A percentile compares a stretch with the other conserved stretches of the same genome.
These are phyloP conservation scores for Sporothrix brunneoviolacea DNA, from an alignment of 2,329 filamentous ascomycete species.

Conservation along the genomic window DNA sequence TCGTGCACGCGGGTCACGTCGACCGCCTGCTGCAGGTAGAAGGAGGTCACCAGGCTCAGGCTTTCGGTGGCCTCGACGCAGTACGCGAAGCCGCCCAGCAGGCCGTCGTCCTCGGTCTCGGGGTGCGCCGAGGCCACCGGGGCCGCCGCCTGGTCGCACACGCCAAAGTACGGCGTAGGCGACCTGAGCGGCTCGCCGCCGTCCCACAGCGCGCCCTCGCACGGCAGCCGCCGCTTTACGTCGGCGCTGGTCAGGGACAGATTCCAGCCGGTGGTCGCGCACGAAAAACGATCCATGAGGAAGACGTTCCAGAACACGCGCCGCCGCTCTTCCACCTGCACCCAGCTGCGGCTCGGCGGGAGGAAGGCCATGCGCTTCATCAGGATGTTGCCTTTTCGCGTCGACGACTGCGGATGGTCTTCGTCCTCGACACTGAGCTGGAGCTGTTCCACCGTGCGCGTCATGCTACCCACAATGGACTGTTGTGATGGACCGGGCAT, in stretches of 20 bases:
- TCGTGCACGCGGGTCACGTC: slow-evolving; percentile 10
- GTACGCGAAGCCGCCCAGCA: slow-evolving; percentile 31
- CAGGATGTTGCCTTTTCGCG: slow-evolving; percentile 16
- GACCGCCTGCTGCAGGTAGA: slow-evolving; percentile 29
- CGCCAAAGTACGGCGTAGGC: slow-evolving; percentile 28
- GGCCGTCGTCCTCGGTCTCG: slow-evolving; percentile 4
- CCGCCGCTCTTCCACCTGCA: slow-evolving; percentile 21
- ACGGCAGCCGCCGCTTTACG: slow-evolving; percentile 27
- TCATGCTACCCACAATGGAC: slow-evolving; percentile 30
- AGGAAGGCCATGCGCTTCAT: slow-evolving; percentile 16
- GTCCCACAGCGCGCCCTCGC: slow-evolving; percentile 27
- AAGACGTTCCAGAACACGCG: slow-evolving; percentile 34
- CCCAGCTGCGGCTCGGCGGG: slow-evolving; percentile 24
- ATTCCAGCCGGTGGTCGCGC: slow-evolving; percentile 27
- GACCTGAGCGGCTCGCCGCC: slow-evolving; percentile 24
- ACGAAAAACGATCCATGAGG: slow-evolving; percentile 26
- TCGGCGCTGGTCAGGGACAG: slow-evolving; percentile 26
- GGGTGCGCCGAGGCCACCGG: background rate
- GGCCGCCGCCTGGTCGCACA: slow-evolving; percentile 23
- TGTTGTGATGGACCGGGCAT: too few relatives aligned
- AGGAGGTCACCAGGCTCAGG: slow-evolving; percentile 28
- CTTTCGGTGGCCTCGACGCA: slow-evolving; percentile 31
- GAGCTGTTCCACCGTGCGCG: slow-evolving; percentile 30
- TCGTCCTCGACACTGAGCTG: slow-evolving; percentile 34
- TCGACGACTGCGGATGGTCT: slow-evolving; percentile 22